phyloP scores from a whole-genome alignment of 2,329 filamentous ascomycete species.

The Trichoderma arundinaceum region DNA sequence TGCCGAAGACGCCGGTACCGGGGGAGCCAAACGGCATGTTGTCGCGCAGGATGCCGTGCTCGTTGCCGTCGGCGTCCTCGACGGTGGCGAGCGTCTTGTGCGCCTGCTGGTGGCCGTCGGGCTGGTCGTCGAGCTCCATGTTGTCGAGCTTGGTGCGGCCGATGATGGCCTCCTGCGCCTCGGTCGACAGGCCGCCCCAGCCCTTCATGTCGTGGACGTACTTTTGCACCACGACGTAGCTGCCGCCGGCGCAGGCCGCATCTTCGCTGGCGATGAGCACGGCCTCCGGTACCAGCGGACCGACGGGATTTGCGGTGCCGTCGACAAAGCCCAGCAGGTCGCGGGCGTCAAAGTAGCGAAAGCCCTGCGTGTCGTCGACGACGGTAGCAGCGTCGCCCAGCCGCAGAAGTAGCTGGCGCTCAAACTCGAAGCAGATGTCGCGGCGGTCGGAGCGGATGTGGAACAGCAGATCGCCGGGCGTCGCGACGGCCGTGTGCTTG shows the following conservation, averaged over 20 bases:
- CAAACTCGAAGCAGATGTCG: conserved; percentile 64
- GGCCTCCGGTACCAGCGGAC: conserved; percentile 49
- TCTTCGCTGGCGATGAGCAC: conserved; percentile 54
- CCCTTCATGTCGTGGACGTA: conserved; percentile 58
- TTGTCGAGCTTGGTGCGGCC: conserved; percentile 64
- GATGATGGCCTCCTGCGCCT: conserved; percentile 61
- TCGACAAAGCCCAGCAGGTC: conserved; percentile 66
- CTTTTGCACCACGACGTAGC: conserved; percentile 65
- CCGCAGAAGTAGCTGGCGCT: conserved; percentile 57
- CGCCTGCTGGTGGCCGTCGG: conserved; percentile 57
- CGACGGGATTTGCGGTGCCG: conserved; percentile 63
- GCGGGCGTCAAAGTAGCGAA: conserved; percentile 64
- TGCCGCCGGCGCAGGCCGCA: conserved; percentile 51
- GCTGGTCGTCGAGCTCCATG: conserved; percentile 59
- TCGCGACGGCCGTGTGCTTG: conserved; percentile 58
- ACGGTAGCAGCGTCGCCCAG: conserved; percentile 55
- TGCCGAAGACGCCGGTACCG: conserved; percentile 57
- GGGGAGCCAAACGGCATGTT: conserved; percentile 67
- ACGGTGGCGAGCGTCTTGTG: conserved; percentile 63
- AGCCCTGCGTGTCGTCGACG: conserved; percentile 60
- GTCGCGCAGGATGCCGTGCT: conserved; percentile 60
- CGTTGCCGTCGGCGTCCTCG: conserved; percentile 55
- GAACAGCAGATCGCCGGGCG: conserved; percentile 62
- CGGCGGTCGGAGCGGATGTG: conserved; percentile 63
- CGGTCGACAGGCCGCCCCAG: conserved; percentile 54